A percentile compares a stretch with the other conserved stretches of the same genome.
Conservation (phyloP, 176 grass and related monocot genomes). For the Paspalum notatum region DNA sequence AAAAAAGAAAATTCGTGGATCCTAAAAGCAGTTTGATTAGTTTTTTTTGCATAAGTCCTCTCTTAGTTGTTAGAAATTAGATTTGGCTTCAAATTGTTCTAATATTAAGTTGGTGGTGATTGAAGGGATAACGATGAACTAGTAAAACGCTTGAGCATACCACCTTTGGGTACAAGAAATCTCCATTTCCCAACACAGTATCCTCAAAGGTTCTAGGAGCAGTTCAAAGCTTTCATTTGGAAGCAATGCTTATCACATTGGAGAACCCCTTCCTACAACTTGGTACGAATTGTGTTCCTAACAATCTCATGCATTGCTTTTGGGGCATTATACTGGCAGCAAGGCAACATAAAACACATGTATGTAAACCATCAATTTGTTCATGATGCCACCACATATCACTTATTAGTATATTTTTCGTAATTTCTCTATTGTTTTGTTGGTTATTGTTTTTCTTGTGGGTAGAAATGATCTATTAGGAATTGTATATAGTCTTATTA, state of each 20-base stretch:
- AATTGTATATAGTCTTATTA: too few species aligned
- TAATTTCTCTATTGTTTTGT: not conserved
- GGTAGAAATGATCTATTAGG: conserved; percentile 40
- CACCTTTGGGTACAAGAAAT: conserved; percentile 45
- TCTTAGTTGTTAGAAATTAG: not conserved
- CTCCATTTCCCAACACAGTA: conserved; percentile 61
- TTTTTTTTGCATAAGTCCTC: not conserved
- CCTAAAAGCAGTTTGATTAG: not conserved
- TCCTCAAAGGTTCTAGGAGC: conserved; percentile 62
- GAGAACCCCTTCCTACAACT: conserved; percentile 83
- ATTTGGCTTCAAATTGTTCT: not conserved
- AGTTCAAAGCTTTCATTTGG: conserved; percentile 83
- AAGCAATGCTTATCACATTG: conserved; percentile 81
- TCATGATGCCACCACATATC: not conserved
- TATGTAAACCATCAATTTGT: conserved; percentile 40
- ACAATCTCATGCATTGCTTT: conserved; percentile 22
- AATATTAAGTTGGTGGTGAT: conserved; percentile 29
- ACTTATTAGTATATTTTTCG: not conserved
- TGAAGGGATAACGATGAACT: conserved; percentile 66
- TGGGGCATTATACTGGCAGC: conserved; percentile 57
- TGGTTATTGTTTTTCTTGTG: conserved; percentile 20
- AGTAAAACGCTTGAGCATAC: conserved; percentile 46
- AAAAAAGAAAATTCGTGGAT: not conserved
- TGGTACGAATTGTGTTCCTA: conserved; percentile 59
- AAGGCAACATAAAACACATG: conserved; percentile 59